Percentiles rank a stretch among this genome's conserved stretches.
Conservation (phyloP, 306 rosid species). For the Cucurbita pepo region DNA sequence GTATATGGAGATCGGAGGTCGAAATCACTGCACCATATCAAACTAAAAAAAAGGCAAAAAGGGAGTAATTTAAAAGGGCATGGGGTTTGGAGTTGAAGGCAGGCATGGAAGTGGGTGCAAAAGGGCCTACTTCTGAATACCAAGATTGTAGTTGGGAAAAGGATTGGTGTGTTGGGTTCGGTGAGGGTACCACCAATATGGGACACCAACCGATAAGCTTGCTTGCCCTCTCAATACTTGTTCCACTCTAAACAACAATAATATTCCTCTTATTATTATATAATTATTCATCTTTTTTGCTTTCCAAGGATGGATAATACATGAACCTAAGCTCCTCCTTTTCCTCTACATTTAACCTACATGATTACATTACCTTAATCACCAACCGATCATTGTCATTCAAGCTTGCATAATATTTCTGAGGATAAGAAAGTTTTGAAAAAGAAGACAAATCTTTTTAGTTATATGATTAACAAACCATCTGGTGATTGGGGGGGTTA, state of each 20-base stretch:
- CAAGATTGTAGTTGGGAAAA: constrained; percentile 7
- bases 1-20: too few species aligned
- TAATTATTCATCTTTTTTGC: not conserved
- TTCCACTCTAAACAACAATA: constrained; percentile 1
- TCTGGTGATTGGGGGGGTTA: not conserved
- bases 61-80: not conserved
- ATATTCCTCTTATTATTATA: not conserved
- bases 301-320: constrained; percentile 12
- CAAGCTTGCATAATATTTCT: not conserved
- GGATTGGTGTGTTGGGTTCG: constrained; percentile 29
- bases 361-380: not conserved
- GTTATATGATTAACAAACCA: not conserved
- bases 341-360: not conserved
- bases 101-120: constrained; percentile 3
- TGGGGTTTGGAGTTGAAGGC: not conserved
- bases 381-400: not conserved
- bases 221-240: constrained; percentile 2
- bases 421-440: not conserved
- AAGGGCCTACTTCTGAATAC: not conserved
- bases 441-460: not conserved
- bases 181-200: constrained; percentile 17
- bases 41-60: not conserved
- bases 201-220: constrained; percentile 18
- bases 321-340: constrained; percentile 14
- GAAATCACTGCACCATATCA: too few species aligned